A percentile compares a stretch with the other conserved stretches of the same genome.
Evolutionary conservation across 306 rosid genomes (phyloP).

Genomic region (Luffa acutangula): DNA sequence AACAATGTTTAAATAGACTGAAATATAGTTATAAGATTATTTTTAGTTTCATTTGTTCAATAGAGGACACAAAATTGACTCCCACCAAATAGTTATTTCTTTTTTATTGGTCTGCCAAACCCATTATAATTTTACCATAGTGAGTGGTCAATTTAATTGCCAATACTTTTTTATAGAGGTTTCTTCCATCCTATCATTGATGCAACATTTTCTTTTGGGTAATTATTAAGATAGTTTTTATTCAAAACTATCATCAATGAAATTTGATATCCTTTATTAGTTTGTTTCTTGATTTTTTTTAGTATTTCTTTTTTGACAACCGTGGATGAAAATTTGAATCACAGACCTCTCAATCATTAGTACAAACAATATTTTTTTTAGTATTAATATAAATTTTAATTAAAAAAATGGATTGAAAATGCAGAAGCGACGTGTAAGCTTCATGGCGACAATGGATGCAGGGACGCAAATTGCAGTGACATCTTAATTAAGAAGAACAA

Average conservation of each 20-base stretch:
- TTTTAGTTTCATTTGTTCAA: too few species aligned
- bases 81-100: background rate
- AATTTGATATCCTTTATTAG: background rate
- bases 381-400: too few species aligned
- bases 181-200: background rate
- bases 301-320: too few species aligned
- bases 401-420: background rate
- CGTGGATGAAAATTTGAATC: too few species aligned
- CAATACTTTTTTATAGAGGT: background rate
- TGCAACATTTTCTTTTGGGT: background rate
- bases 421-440: slow-evolving; percentile 89
- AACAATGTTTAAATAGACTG: too few species aligned
- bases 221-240: background rate
- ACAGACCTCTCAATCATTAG: too few species aligned
- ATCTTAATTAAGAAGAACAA: slow-evolving; percentile 15
- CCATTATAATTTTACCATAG: background rate
- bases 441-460: slow-evolving; percentile 44
- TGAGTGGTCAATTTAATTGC: background rate
- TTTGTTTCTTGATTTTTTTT: background rate
- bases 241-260: background rate
- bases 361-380: too few species aligned
- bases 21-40: too few species aligned
- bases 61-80: background rate
- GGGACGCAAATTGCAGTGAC: slow-evolving; percentile 45
- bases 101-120: background rate